Evolutionary conservation across 495 filamentous ascomycete genomes (phyloP).

Genomic region (Penicillium manginii): DNA sequence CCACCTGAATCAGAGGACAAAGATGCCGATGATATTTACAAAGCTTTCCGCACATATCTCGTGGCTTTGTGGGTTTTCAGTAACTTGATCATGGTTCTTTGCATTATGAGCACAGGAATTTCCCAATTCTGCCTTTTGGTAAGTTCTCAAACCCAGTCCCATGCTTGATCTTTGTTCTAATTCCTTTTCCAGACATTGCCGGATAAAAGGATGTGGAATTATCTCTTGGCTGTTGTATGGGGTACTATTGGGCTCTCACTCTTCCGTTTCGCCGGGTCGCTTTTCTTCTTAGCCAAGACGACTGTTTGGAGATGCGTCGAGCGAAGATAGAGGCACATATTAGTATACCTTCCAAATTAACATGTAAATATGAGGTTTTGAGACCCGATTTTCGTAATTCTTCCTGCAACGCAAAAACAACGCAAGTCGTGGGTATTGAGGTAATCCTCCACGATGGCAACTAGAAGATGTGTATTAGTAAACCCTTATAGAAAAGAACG

Average conservation of each 20-base stretch:
- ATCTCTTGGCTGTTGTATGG: slow-evolving; percentile 14
- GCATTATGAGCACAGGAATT: slow-evolving; percentile 80
- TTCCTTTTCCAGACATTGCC: slow-evolving; percentile 2
- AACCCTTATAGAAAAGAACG: too few relatives aligned
- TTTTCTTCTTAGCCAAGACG: slow-evolving; percentile 15
- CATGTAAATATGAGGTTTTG: background rate
- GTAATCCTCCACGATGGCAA: too few relatives aligned
- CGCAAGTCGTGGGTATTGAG: too few relatives aligned
- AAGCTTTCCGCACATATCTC: slow-evolving; percentile 87
- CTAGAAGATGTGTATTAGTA: too few relatives aligned
- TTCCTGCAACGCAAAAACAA: background rate
- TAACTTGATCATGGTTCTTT: slow-evolving; percentile 74
- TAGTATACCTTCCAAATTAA: background rate
- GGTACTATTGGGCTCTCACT: slow-evolving; percentile 13
- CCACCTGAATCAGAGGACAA: slow-evolving; percentile 57
- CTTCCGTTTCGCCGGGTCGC: slow-evolving; percentile 15
- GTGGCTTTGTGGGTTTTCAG: slow-evolving; percentile 86
- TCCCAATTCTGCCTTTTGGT: slow-evolving; percentile 75
- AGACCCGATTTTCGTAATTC: background rate
- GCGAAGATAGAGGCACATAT: background rate
- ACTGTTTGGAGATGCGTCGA: slow-evolving; percentile 5
- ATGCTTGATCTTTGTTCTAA: too few relatives aligned
- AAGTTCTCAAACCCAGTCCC: slow-evolving; percentile 36
- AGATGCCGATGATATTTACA: slow-evolving; percentile 82
- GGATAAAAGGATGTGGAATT: slow-evolving; percentile 11